A percentile compares a stretch with the other conserved stretches of the same genome.
These are phyloP conservation scores for Hippophae tibetana DNA, from an alignment of 306 rosid genomes.

Conservation along the genomic window DNA sequence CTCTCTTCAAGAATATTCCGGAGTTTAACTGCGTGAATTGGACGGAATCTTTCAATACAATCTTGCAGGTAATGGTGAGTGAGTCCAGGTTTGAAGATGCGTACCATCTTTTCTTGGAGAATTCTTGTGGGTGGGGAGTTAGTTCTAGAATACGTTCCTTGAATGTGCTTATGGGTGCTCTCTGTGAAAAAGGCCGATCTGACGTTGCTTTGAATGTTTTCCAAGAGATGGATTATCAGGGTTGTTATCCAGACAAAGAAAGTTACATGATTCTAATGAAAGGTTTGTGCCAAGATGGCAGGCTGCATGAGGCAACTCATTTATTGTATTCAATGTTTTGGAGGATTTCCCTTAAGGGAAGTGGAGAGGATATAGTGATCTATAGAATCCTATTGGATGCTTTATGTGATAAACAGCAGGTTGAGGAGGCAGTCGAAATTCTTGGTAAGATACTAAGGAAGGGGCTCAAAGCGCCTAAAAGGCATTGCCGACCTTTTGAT, in stretches of 20 bases:
- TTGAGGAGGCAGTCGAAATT: conserved; percentile 31
- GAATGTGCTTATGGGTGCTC: conserved; percentile 32
- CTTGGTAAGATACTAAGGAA: conserved; percentile 38
- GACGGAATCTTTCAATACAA: conserved; percentile 34
- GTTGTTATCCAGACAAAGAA: conserved; percentile 27
- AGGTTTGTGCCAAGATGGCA: conserved; percentile 32
- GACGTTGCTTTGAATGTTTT: conserved; percentile 34
- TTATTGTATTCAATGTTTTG: conserved; percentile 44
- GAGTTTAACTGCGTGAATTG: conserved; percentile 33
- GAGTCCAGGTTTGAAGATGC: conserved; percentile 32
- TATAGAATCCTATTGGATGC: conserved; percentile 31
- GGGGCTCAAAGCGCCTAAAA: conserved; percentile 31
- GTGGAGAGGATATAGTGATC: conserved; percentile 34
- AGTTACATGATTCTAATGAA: conserved; percentile 34
- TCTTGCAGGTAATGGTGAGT: conserved; percentile 31
- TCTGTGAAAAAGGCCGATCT: conserved; percentile 24
- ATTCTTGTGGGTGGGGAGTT: conserved; percentile 30
- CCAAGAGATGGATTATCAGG: conserved; percentile 35
- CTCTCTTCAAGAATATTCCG: conserved; percentile 25
- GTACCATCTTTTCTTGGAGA: conserved; percentile 24
- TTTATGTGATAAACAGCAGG: conserved; percentile 25
- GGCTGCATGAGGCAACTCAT: conserved; percentile 32
- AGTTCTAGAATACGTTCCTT: conserved; percentile 25
- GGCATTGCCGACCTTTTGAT: conserved; percentile 14
- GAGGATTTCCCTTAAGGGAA: conserved; percentile 39